These are phyloP conservation scores for Rhizopus delemar DNA, from an alignment of 371 early-diverging fungal species.

Conservation along the genomic window DNA sequence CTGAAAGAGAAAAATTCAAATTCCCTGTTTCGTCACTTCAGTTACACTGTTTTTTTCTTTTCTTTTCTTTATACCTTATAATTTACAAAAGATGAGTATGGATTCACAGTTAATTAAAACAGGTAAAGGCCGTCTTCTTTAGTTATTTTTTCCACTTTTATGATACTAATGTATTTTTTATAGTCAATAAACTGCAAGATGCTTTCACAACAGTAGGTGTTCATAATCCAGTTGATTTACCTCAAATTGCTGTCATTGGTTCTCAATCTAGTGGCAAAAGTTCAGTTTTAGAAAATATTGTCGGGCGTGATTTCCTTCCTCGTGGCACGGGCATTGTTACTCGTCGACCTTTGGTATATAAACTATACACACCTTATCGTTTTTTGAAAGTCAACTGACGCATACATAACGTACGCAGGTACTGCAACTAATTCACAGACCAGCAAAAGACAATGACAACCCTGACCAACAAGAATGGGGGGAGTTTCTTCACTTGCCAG, in stretches of 20 bases:
- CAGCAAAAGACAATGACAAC: constrained; percentile 36
- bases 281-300: constrained; percentile 98
- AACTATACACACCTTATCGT: background rate
- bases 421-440: constrained; percentile 93
- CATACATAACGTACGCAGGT: constrained; percentile 46
- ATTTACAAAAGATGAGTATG: constrained; percentile 32
- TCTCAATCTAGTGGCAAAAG: constrained; percentile 97
- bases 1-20: background rate
- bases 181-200: constrained; percentile 93
- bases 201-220: constrained; percentile 96
- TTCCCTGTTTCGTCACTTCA: constrained; percentile 2
- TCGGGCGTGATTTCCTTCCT: constrained; percentile 97
- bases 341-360: constrained; percentile 84
- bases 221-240: constrained; percentile 95
- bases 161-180: background rate
- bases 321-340: constrained; percentile 96
- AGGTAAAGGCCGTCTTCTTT: constrained; percentile 17
- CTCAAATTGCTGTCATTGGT: constrained; percentile 98
- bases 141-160: background rate
- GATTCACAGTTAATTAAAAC: constrained; percentile 58
- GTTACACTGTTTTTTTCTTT: constrained; percentile 3
- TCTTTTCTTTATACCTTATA: constrained; percentile 2
- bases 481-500: constrained; percentile 93
- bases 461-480: constrained; percentile 91
- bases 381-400: background rate